Conservation (phyloP, 2,329 filamentous ascomycete genomes). For the Chrysosporium queenslandicum region DNA sequence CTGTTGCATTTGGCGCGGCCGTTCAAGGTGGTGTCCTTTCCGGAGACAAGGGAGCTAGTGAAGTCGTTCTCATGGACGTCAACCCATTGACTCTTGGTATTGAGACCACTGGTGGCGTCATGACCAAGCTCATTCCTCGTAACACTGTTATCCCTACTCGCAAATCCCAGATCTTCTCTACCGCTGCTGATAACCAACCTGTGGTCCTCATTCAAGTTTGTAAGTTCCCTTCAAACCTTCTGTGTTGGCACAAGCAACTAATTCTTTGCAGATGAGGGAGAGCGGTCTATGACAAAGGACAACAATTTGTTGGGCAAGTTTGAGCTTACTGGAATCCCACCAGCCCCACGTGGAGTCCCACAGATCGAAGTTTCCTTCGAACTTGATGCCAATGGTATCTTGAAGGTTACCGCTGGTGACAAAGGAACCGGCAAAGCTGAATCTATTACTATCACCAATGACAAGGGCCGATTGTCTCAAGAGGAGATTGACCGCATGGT, state of each 20-base stretch:
- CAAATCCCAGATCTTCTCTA: slow-evolving; percentile 98
- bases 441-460: slow-evolving; percentile 98
- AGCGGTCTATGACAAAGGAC: slow-evolving; percentile 87
- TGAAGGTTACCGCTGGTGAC: slow-evolving; percentile 90
- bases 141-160: slow-evolving; percentile 91
- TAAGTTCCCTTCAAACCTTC: slow-evolving; percentile 23
- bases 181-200: slow-evolving; percentile 91
- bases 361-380: slow-evolving; percentile 98
- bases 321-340: slow-evolving; percentile 90
- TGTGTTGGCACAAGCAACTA: slow-evolving; percentile 15
- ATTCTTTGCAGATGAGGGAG: slow-evolving; percentile 56
- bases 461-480: slow-evolving; percentile 92
- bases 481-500: slow-evolving; percentile 99
- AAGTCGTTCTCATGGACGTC: slow-evolving; percentile 89
- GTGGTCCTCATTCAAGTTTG: slow-evolving; percentile 90
- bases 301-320: slow-evolving; percentile 98
- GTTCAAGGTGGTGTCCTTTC: slow-evolving; percentile 94
- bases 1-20: slow-evolving; percentile 93
- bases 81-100: slow-evolving; percentile 95
- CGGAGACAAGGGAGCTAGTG: slow-evolving; percentile 70
- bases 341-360: slow-evolving; percentile 88
- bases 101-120: slow-evolving; percentile 92
- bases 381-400: slow-evolving; percentile 95
- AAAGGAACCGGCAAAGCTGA: slow-evolving; percentile 97
- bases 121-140: slow-evolving; percentile 92